Evolutionary conservation across 306 rosid genomes (phyloP), one percentile per base, ranked within the genome.

Genomic region (Cotoneaster glaucophyllus): DNA sequence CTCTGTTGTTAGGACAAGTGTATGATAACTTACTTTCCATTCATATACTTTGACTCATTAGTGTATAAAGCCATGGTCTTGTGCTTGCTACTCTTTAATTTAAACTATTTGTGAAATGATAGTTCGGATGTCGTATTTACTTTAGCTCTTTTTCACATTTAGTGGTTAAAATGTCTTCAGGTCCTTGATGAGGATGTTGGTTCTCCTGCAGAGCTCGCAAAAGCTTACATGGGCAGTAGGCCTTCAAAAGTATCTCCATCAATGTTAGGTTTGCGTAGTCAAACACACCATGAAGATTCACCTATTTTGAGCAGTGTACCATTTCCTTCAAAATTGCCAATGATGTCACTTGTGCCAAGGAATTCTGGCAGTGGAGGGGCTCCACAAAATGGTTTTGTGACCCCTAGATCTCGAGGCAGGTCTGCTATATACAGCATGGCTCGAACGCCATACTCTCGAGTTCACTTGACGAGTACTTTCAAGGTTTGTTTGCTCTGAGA

Each of bases 371-470:
- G 71, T 80, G 71, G 80, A 74, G 86, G 70, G 54, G 83, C 71
- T 79, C 79, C 77, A 80, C 92, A 85, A 80, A 95, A 88, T 84
- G 92, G 93, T 70, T 84, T 87, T 84, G 83, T 83, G 77, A 90
- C 93, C 34, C 90, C 97, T 76, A 90, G 93, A 84, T 62, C 93
- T 78, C 87, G 75, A 73, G 97, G 97, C 59, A 89, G 93, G 79
- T 89, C 97, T 88, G 97, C 97, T 70, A 86, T 95, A 57, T 90
- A 92, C 78, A 89, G 69, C 79, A 92, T 90, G 97, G 99, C 93
- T 39, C 89, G 91, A 34, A 86, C 90, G 15, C 97, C 99, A 70
- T 92, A 95, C 82, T 71, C 97, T 41, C 84, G 97, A 74, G 81
- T 89, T 77, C 78, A 74, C 73, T 85, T 86, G 73, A 67, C 70